Conservation (phyloP, 257 asterid genomes). For the Leonotis leonurus region DNA sequence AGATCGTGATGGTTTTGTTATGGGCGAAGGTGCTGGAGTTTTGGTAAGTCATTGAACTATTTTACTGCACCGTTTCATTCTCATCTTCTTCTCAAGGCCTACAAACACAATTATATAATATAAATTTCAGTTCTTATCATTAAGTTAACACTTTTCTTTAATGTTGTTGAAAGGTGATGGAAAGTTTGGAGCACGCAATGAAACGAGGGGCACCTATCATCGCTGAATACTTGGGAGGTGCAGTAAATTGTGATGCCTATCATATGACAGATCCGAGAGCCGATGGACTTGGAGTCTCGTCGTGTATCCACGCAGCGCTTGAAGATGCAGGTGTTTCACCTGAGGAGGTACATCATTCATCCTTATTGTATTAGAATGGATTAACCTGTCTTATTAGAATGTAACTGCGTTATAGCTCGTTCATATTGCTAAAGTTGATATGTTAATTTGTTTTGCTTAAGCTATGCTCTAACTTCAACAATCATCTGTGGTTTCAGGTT, state of each 20-base stretch:
- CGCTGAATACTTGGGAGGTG: constrained; percentile 94
- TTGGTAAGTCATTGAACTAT: constrained; percentile 41
- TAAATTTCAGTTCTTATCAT: not conserved
- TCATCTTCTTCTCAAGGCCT: not conserved
- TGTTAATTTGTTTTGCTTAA: too few relatives aligned
- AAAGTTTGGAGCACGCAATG: constrained; percentile 90
- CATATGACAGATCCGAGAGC: constrained; percentile 97
- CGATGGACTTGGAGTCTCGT: constrained; percentile 93
- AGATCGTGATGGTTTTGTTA: constrained; percentile 85
- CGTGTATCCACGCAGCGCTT: constrained; percentile 73
- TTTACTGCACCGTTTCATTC: not conserved
- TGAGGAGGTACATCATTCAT: constrained; percentile 86
- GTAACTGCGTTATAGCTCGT: too few relatives aligned
- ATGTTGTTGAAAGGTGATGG: constrained; percentile 67
- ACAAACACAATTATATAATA: not conserved
- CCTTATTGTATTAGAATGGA: too few relatives aligned
- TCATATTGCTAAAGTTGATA: too few relatives aligned
- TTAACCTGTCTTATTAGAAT: too few relatives aligned
- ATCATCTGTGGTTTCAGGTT: constrained; percentile 72
- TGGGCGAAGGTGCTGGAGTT: constrained; percentile 94
- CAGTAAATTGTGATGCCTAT: constrained; percentile 89
- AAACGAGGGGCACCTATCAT: constrained; percentile 82
- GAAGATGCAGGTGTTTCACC: constrained; percentile 89
- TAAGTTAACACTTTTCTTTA: not conserved
- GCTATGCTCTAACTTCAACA: too few relatives aligned